Percentiles rank a stretch among this genome's conserved stretches.
These are phyloP conservation scores for Hanseniaspora nectarophila DNA, from an alignment of 805 yeast genomes.

Conservation along the genomic window DNA sequence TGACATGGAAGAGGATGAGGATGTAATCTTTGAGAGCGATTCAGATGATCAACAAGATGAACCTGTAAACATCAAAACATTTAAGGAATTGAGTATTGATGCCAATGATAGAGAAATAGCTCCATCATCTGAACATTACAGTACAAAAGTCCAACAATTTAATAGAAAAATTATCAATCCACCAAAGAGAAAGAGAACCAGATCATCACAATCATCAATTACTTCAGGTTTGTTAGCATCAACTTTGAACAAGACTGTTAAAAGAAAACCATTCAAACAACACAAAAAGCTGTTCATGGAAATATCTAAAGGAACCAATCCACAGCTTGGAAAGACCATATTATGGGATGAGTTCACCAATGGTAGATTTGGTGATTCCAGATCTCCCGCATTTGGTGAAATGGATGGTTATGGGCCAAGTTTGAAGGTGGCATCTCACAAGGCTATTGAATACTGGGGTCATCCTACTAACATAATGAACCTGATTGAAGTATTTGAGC, in stretches of 20 bases:
- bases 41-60: conserved; percentile 7
- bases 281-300: conserved; percentile 8
- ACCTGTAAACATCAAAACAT: not conserved
- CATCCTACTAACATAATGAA: conserved; percentile 51
- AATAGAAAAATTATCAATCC: not conserved
- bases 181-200: conserved; percentile 10
- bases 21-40: conserved; percentile 20
- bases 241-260: not conserved
- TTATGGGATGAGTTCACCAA: conserved; percentile 92
- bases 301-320: conserved; percentile 12
- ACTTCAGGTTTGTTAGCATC: conserved; percentile 4
- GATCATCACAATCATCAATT: conserved; percentile 13
- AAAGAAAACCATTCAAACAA: conserved; percentile 9
- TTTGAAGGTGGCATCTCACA: conserved; percentile 57
- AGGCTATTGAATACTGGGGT: conserved; percentile 72
- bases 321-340: conserved; percentile 11
- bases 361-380: conserved; percentile 88
- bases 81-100: conserved; percentile 4
- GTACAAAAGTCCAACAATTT: conserved; percentile 1
- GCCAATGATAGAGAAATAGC: conserved; percentile 14
- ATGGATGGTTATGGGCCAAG: conserved; percentile 95
- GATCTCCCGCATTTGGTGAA: conserved; percentile 96
- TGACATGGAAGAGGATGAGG: conserved; percentile 33
- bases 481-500: conserved; percentile 52
- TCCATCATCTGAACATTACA: not conserved